Base-by-base conservation (phyloP, 352 stramenopile species). In the Phytophthora sp. region DNA sequence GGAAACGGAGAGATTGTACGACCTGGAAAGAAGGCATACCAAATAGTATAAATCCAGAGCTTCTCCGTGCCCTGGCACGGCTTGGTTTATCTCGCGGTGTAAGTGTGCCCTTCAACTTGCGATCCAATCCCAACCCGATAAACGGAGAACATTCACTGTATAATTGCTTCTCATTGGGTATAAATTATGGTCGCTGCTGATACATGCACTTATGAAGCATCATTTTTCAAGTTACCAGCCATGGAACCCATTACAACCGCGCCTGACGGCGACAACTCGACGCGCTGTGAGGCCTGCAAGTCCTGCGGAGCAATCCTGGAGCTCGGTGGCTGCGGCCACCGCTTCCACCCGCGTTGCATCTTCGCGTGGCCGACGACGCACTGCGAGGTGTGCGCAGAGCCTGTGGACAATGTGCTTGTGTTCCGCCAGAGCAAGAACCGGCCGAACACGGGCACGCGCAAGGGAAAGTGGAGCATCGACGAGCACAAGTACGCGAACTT, bases 401-500 rank as follows among this genome's bases (percentile, higher is more conserved):
- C 75, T 5, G 77, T 89, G 27, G 30, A 20, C 15, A 47, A 53
- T 24, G 63, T 91, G 24, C 69, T 75, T 46, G 73, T 91, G 57
- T 89, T 89, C 57, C 80, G 80, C 42, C 55, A 74, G 27, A 79
- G 59, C 65, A 73, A 74, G 42, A 77, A 76, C 53, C 47, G 52
- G 23, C 53, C 47, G 9, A 89, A 88, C 66, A 63, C 71, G 45
- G 81, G 73, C 63, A 66, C 53, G 58, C 84, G 84, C 66, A 92
- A 89, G 67, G 84, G 84, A 56, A 92, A 92, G 73, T 93, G 86
- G 86, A 81, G 74, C 50, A 71, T 74, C 2, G 82, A 88, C 57
- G 86, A 94, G 50, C 77, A 89, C 67, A 88, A 90, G 57, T 92
- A 93, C 75, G 84, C 83, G 35, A 84, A 90, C 69, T 79, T 90